Evolutionary conservation across 2,329 filamentous ascomycete genomes (phyloP).

Genomic region (Stylonectria norvegica): DNA sequence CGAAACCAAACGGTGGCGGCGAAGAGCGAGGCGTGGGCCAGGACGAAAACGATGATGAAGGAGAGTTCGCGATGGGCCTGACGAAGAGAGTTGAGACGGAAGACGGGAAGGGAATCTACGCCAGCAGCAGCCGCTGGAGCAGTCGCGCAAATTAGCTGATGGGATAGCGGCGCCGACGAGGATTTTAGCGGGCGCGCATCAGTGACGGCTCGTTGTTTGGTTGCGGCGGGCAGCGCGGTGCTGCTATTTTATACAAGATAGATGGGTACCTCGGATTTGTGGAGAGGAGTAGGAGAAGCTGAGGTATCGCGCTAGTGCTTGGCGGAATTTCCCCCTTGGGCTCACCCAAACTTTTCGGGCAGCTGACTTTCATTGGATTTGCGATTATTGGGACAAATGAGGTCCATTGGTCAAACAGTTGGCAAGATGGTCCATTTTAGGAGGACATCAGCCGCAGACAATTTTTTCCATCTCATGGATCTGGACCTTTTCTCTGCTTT

Average conservation of each 20-base stretch:
- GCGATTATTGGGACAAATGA: too few species aligned
- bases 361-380: slow-evolving; percentile 22
- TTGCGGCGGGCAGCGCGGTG: slow-evolving; percentile 4
- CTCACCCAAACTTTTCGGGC: slow-evolving; percentile 10
- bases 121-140: too few species aligned
- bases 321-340: slow-evolving; percentile 19
- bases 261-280: slow-evolving; percentile 14
- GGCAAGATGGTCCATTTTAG: too few species aligned
- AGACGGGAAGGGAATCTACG: slow-evolving; percentile 21
- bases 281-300: fast-evolving
- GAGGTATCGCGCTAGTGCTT: slow-evolving; percentile 15
- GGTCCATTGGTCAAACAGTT: too few species aligned
- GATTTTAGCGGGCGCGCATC: slow-evolving; percentile 22
- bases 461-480: too few species aligned
- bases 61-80: slow-evolving; percentile 25
- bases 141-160: slow-evolving; percentile 31
- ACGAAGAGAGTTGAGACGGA: slow-evolving; percentile 21
- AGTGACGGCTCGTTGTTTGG: too few species aligned
- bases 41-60: too few species aligned
- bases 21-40: slow-evolving; percentile 15
- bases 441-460: too few species aligned
- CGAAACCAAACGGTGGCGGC: slow-evolving; percentile 7
- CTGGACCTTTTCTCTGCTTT: too few species aligned
- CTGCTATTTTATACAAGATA: slow-evolving; percentile 27
- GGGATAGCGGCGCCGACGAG: slow-evolving; percentile 27